A percentile compares a stretch with the other conserved stretches of the same genome.
Evolutionary conservation across 768 basidiomycete genomes (phyloP).

Genomic region (Termitomyces sp.): DNA sequence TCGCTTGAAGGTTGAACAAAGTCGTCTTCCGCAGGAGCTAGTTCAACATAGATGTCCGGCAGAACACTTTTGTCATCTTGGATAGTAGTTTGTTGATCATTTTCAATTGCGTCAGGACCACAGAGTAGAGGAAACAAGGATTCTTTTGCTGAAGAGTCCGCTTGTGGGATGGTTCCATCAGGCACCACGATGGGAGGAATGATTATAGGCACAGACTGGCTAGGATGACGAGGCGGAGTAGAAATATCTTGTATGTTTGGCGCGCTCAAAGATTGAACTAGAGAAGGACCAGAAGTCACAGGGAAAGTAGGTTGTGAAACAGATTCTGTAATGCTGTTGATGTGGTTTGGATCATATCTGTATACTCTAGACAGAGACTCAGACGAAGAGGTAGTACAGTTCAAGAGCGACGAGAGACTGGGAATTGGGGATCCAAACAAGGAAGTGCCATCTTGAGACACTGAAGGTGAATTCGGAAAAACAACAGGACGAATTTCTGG

Average conservation of each 20-base stretch:
- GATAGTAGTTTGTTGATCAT: background rate
- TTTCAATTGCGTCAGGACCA: background rate
- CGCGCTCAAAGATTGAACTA: constrained; percentile 1
- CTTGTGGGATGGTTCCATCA: background rate
- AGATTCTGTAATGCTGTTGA: constrained; percentile 6
- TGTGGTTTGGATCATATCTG: background rate
- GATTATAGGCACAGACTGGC: background rate
- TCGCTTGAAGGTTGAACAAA: background rate
- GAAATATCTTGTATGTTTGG: constrained; percentile 4
- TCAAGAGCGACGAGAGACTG: constrained; percentile 13
- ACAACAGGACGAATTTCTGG: constrained; percentile 8
- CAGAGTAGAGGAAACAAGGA: constrained; percentile 1
- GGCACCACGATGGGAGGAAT: background rate
- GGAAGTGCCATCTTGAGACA: background rate
- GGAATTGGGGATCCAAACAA: constrained; percentile 9
- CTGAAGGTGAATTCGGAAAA: constrained; percentile 1
- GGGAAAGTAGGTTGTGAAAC: constrained; percentile 7
- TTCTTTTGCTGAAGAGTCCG: background rate
- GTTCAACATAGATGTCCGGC: constrained; percentile 6
- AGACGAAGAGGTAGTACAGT: constrained; percentile 8
- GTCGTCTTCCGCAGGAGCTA: background rate
- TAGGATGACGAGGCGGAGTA: background rate
- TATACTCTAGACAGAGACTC: background rate
- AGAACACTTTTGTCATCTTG: background rate
- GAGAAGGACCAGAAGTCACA: background rate